These are phyloP conservation scores for Cercospora canescens DNA, from an alignment of 2,329 filamentous ascomycete species.

Conservation along the genomic window DNA sequence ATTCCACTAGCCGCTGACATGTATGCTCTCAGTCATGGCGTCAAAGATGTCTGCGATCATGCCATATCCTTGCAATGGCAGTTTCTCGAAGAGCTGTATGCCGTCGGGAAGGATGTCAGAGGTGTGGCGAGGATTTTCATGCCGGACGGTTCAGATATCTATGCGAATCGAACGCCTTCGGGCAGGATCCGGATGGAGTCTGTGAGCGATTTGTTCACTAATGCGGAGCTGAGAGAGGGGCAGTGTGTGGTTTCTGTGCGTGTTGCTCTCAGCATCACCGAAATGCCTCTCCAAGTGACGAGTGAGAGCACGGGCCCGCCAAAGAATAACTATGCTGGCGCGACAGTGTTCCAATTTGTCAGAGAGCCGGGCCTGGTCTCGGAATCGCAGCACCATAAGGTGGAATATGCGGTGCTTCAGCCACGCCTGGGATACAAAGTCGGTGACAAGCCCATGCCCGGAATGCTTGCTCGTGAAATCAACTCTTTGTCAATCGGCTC, in stretches of 20 bases:
- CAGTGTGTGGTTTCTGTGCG: neutral
- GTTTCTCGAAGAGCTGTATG: neutral
- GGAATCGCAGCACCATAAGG: neutral
- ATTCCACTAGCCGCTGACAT: neutral
- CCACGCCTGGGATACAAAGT: neutral
- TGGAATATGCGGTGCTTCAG: neutral
- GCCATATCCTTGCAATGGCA: neutral
- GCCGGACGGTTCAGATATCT: neutral
- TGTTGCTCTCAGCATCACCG: neutral
- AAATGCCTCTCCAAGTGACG: neutral
- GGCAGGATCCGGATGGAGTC: neutral
- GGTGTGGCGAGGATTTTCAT: neutral
- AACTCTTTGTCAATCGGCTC: conserved; percentile 2
- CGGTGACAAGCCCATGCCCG: neutral
- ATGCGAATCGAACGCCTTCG: neutral
- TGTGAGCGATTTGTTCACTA: neutral
- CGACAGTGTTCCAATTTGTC: too few species aligned
- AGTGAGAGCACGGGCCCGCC: neutral
- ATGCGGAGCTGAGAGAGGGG: neutral
- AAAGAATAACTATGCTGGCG: neutral
- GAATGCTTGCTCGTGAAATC: neutral
- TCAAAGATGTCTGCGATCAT: neutral
- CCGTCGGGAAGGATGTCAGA: neutral
- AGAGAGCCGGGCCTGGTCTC: too few species aligned
- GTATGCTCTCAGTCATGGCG: neutral